Conservation (phyloP, 176 grass and related monocot species). For the Juncus inflexus region DNA sequence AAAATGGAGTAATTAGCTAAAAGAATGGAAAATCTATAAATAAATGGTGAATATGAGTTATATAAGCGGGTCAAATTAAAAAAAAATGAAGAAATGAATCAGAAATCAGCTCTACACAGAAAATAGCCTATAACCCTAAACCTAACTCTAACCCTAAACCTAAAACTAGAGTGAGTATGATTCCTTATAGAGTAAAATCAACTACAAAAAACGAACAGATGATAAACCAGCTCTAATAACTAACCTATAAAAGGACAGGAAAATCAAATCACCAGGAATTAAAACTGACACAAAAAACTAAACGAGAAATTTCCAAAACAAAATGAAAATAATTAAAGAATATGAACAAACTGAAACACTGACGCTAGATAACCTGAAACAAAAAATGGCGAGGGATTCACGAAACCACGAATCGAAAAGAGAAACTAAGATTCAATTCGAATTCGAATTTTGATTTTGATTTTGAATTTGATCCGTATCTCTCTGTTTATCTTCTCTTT, state of each 20-base stretch:
- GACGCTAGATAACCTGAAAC: constrained; percentile 14
- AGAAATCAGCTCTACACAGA: background rate
- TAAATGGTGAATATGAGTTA: background rate
- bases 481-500: background rate
- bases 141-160: constrained; percentile 14
- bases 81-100: background rate
- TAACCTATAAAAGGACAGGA: background rate
- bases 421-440: background rate
- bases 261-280: background rate
- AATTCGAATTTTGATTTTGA: constrained; percentile 4
- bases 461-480: background rate
- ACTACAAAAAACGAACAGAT: background rate
- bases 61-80: constrained; percentile 14
- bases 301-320: constrained; percentile 1
- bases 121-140: background rate
- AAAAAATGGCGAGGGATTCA: too few species aligned
- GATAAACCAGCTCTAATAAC: background rate
- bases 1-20: constrained; percentile 15
- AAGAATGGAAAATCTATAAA: constrained; percentile 6
- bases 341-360: constrained; percentile 2
- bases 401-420: background rate
- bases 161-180: background rate
- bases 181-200: background rate
- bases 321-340: constrained; percentile 16
- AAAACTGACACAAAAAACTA: background rate